Percentiles rank a stretch among this genome's conserved stretches.
Evolutionary conservation across 2,329 filamentous ascomycete genomes (phyloP).

Genomic region (Aspergillus sp.): DNA sequence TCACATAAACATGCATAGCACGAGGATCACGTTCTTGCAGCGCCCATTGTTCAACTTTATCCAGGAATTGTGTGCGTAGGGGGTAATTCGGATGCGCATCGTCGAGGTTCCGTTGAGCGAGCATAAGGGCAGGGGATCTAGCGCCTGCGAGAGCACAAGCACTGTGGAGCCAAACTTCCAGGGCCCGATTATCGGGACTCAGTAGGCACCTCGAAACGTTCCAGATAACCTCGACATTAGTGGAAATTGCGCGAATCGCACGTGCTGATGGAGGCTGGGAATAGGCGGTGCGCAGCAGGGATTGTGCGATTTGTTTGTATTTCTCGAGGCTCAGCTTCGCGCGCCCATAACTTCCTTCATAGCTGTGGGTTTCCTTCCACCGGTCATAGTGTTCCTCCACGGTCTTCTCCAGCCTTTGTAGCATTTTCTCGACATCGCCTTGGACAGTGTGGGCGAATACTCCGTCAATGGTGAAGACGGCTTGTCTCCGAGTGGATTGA

Average conservation of each 20-base stretch:
- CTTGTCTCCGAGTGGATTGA: background rate
- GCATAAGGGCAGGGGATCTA: background rate
- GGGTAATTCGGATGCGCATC: background rate
- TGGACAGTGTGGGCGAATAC: background rate
- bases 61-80: background rate
- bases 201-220: background rate
- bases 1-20: background rate
- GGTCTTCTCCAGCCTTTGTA: background rate
- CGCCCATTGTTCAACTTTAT: background rate
- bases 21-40: background rate
- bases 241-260: background rate
- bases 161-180: background rate
- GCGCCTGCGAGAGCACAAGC: background rate
- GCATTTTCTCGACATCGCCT: background rate
- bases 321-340: background rate
- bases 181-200: background rate
- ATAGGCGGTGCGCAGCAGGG: background rate
- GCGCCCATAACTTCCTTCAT: background rate
- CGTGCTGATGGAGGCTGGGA: background rate
- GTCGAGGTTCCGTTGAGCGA: background rate
- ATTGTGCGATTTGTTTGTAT: background rate
- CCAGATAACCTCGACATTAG: background rate
- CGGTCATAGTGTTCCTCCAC: background rate
- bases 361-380: background rate
- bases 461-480: background rate